Evolutionary conservation across 2,329 filamentous ascomycete species (phyloP).

Genomic region (Epichloe sibirici): DNA sequence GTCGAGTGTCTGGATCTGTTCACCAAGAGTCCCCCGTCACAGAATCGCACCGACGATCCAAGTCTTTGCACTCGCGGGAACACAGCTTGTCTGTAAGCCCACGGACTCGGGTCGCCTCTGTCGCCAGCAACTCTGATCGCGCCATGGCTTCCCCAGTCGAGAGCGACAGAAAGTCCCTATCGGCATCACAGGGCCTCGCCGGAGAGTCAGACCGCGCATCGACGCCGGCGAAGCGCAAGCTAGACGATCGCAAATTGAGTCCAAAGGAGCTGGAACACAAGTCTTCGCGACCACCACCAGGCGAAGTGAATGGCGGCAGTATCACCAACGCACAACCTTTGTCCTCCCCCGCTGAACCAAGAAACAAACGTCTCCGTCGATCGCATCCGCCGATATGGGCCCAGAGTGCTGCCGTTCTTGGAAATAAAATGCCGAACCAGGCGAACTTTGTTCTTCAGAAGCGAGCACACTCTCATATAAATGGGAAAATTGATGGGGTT

Average conservation of each 20-base stretch:
- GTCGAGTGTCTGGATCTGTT: conserved; percentile 25
- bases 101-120: conserved; percentile 52
- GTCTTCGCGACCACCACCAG: conserved; percentile 35
- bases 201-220: conserved; percentile 19
- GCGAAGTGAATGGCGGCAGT: conserved; percentile 32
- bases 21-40: conserved; percentile 30
- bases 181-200: conserved; percentile 15
- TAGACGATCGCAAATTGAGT: conserved; percentile 29
- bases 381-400: conserved; percentile 36
- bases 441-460: conserved; percentile 36
- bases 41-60: conserved; percentile 35
- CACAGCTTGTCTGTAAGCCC: conserved; percentile 66
- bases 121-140: conserved; percentile 31
- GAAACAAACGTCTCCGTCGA: conserved; percentile 28
- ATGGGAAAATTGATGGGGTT: conserved; percentile 24
- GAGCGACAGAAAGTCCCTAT: conserved; percentile 14
- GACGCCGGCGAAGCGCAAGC: conserved; percentile 28
- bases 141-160: conserved; percentile 12
- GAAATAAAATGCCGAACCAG: conserved; percentile 25
- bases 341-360: conserved; percentile 20
- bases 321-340: conserved; percentile 12
- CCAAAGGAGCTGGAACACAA: conserved; percentile 39
- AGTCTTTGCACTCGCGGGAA: conserved; percentile 51
- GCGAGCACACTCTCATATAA: conserved; percentile 21
- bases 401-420: conserved; percentile 24